Base-by-base conservation (phyloP, 768 basidiomycete species). In the Leccinellum luteum region DNA sequence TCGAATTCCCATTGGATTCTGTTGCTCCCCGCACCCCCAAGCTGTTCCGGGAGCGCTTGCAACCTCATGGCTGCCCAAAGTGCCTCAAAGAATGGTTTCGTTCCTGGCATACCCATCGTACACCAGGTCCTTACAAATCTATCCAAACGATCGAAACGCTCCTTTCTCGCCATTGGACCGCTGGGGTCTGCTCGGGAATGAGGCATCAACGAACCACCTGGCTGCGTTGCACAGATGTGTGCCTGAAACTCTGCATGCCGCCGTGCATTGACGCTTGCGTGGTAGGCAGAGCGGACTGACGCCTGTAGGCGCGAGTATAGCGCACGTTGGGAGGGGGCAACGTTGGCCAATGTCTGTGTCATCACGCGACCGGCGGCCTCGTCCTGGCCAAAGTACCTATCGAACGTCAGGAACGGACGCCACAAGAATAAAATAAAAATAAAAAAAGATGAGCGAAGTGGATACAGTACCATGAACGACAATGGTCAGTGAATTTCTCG, bases 1-100 rank as follows among this genome's bases (percentile, higher is more conserved):
- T 96, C 94, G 21, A 95, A 77, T 76, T 94, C 91, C 94, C 94
- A 96, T 65, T 89, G 82, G 54, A 95, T 85, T 64, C 82, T 78
- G 64, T 77, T 78, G 31, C 73, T 71, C 48, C 92, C 94, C 32
- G 90, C 89, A 54, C 94, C 93, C 48, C 94, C 92, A 41, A 92
- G 78, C 47, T 82, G 80, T 67, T 86, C 84, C 50, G 92, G 91
- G 47, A 94, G 80, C 44, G 86, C 84, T 69, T 94, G 92, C 38
- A 93, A 75, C 59, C 91, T 82, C 78, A 95, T 81, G 57, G 89
- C 76, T 8, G 86, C 90, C 87, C 90, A 95, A 49, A 88, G 64
- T 45, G 66, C 72, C 51, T 78, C 79, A 53, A 79, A 73, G 76
- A 96, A 95, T 15, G 94, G 93, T 66, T 86, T 87, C 34, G 92